These are phyloP conservation scores for Ustilago loliicola DNA, from an alignment of 1,284 basidiomycete genomes.

Conservation along the genomic window DNA sequence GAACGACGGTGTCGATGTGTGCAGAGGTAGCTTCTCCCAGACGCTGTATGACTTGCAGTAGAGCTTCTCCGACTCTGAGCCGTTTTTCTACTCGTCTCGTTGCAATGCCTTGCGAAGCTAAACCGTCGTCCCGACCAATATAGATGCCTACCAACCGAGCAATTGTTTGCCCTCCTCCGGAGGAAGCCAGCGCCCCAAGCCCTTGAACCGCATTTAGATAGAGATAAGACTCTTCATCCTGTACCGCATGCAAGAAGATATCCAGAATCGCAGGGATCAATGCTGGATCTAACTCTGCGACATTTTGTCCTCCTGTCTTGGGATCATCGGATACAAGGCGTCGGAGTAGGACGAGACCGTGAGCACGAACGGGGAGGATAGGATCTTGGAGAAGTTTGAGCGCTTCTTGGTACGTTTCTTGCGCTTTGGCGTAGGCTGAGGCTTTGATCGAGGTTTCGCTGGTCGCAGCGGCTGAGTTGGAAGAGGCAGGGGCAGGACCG, in stretches of 20 bases:
- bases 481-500: neutral
- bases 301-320: constrained; percentile 26
- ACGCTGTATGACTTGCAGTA: constrained; percentile 82
- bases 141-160: constrained; percentile 55
- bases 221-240: constrained; percentile 94
- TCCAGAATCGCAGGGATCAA: constrained; percentile 86
- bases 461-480: constrained; percentile 11
- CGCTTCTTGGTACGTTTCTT: constrained; percentile 81
- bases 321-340: constrained; percentile 57
- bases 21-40: constrained; percentile 79
- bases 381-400: constrained; percentile 90
- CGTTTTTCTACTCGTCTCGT: constrained; percentile 81
- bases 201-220: constrained; percentile 94
- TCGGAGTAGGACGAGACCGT: constrained; percentile 75
- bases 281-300: constrained; percentile 49
- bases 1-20: constrained; percentile 68
- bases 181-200: constrained; percentile 74
- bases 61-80: constrained; percentile 87
- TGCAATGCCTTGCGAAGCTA: constrained; percentile 24
- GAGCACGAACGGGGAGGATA: constrained; percentile 92
- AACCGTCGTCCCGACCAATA: constrained; percentile 48
- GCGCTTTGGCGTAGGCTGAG: constrained; percentile 62
- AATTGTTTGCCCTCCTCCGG: constrained; percentile 48
- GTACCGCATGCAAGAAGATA: constrained; percentile 85
- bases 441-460: constrained; percentile 51